A percentile compares a stretch with the other conserved stretches of the same genome.
These are phyloP conservation scores for Senecio squalidus DNA, from an alignment of 140 eudicot genomes.

Conservation along the genomic window DNA sequence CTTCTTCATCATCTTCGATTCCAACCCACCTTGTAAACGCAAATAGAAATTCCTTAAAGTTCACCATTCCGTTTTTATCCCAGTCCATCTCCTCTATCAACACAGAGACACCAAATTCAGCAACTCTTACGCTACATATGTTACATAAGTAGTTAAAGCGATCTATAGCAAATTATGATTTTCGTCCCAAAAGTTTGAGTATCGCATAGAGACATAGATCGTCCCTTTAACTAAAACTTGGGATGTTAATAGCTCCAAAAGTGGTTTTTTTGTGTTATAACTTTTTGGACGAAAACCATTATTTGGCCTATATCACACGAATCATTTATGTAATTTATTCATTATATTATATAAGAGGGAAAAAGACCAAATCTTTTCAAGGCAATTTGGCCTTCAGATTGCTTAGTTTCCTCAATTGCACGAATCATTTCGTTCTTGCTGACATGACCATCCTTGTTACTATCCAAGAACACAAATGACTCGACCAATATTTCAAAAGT, in stretches of 20 bases:
- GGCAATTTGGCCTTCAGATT: conserved; percentile 72
- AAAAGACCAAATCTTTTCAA: conserved; percentile 85
- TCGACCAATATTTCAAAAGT: conserved; percentile 85
- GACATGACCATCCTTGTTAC: conserved; percentile 81
- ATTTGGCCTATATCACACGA: too few species aligned
- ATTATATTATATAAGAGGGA: too few species aligned
- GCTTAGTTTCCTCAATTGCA: conserved; percentile 75
- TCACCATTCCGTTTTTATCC: conserved; percentile 92
- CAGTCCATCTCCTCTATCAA: conserved; percentile 94
- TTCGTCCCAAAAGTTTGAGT: too few species aligned
- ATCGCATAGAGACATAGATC: background rate
- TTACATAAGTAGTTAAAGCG: too few species aligned
- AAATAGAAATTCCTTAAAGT: conserved; percentile 85
- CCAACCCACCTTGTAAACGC: conserved; percentile 93
- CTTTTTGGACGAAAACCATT: too few species aligned
- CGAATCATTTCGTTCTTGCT: conserved; percentile 77
- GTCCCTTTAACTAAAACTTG: too few species aligned
- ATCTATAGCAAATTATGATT: too few species aligned
- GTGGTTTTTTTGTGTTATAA: too few species aligned
- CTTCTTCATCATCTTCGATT: conserved; percentile 76
- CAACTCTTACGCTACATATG: background rate
- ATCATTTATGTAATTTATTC: too few species aligned
- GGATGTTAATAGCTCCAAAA: too few species aligned
- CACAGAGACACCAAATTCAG: conserved; percentile 10
- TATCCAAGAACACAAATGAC: conserved; percentile 85